phyloP scores from a whole-genome alignment of 1,284 basidiomycete species.

The Cryptococcus wingfieldii region DNA sequence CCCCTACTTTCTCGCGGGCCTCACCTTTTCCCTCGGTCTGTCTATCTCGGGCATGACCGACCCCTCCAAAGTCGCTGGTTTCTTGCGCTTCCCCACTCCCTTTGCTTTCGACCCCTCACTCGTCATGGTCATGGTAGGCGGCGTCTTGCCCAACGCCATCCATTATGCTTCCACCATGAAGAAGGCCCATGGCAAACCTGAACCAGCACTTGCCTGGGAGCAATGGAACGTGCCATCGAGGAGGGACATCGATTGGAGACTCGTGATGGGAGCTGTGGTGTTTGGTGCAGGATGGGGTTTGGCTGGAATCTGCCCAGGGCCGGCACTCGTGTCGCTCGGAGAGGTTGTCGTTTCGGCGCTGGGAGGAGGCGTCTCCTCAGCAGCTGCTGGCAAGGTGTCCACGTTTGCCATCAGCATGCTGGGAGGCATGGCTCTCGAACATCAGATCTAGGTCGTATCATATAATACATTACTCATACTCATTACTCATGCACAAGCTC shows the following conservation, averaged over 20 bases:
- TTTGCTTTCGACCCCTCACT: conserved; percentile 50
- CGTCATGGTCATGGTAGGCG: conserved; percentile 50
- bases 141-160: conserved; percentile 49
- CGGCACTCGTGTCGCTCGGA: conserved; percentile 28
- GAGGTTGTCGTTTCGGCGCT: too few relatives aligned
- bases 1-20: conserved; percentile 51
- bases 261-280: conserved; percentile 57
- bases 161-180: conserved; percentile 30
- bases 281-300: conserved; percentile 69
- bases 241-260: conserved; percentile 52
- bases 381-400: too few relatives aligned
- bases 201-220: conserved; percentile 27
- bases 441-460: too few relatives aligned
- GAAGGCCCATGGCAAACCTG: conserved; percentile 2
- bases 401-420: too few relatives aligned
- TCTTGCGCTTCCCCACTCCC: conserved; percentile 52
- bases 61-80: conserved; percentile 56
- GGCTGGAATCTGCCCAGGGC: conserved; percentile 58
- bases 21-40: conserved; percentile 59
- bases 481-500: not conserved
- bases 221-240: conserved; percentile 36
- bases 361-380: too few relatives aligned
- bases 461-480: not conserved
- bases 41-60: conserved; percentile 58
- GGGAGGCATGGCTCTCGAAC: too few relatives aligned